Evolutionary conservation across 2,329 filamentous ascomycete genomes (phyloP).

Genomic region (Pseudocercospora crystallina): DNA sequence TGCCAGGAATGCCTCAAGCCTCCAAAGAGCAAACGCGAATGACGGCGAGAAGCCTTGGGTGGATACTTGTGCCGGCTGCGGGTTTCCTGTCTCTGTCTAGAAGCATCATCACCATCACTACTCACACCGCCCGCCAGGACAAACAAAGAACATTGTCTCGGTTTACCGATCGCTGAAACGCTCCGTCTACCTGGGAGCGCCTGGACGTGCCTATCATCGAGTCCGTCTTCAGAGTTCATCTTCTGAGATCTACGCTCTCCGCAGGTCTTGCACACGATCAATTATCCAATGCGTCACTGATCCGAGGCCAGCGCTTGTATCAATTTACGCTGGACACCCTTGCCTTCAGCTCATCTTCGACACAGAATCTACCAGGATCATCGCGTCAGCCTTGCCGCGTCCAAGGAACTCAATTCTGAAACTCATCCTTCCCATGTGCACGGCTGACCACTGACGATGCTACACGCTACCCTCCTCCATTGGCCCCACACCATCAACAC

Average conservation of each 20-base stretch:
- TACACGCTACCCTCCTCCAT: no score
- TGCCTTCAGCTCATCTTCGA: no score
- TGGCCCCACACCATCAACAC: no score
- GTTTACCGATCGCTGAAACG: not conserved
- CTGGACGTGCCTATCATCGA: not conserved
- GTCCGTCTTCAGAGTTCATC: not conserved
- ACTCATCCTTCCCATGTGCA: no score
- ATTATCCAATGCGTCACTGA: no score
- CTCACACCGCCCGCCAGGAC: not conserved
- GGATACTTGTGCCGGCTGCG: not conserved
- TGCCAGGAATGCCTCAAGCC: not conserved
- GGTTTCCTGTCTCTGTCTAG: not conserved
- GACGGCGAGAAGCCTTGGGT: not conserved
- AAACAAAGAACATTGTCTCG: not conserved
- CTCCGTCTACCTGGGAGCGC: not conserved
- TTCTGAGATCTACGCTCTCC: not conserved
- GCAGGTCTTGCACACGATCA: no score
- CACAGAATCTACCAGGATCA: slow-evolving; percentile 9
- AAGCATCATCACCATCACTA: no score
- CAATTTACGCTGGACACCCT: not conserved
- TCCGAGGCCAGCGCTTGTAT: not conserved
- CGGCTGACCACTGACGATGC: no score
- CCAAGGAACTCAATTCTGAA: no score
- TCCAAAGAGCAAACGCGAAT: not conserved
- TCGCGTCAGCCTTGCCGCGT: slow-evolving; percentile 12